Evolutionary conservation across 768 basidiomycete species (phyloP), one percentile per base, ranked within the genome.

Genomic region (Rhodotorula taiwanensis): DNA sequence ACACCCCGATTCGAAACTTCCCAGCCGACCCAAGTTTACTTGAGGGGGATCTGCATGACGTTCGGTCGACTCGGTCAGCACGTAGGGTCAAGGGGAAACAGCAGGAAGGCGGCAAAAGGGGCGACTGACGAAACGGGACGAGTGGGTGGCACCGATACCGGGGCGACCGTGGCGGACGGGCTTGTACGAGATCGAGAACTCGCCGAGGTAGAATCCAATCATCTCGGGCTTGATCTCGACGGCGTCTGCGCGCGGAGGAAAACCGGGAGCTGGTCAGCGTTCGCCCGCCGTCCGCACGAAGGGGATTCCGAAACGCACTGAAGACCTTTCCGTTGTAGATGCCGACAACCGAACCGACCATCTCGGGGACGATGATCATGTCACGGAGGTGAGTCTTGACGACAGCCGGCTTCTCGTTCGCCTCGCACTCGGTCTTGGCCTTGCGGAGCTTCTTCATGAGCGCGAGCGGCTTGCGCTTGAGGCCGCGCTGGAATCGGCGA

Each of bases 191-290:
- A 64, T 59, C 36, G 76, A 77, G 76, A 78, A 78, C 80, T 99
- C 95, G 68, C 83, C 95, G 76, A 98, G 91, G 81, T 99, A 98
- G 84, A 94, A 93, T 63, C 95, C 95, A 68, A 88, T 89, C 95
- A 99, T 99, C 79, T 99, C 95, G 70, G 95, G 93, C 82, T 94
- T 98, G 82, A 98, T 93, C 80, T 98, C 94, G 69, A 97, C 91
- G 47, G 90, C 86, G 70, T 70, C 58, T 67, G 55, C 34, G 75
- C 73, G 75, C 20, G 41, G 18, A 34, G 21, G 23, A 14, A 44
- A 14, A 43, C 36, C n/a, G 51, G 47, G 18, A 30, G 39, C 28
- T 9, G 30, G 56, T 14, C 25, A n/a, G n/a, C n/a, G n/a, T n/a
- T n/a, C n/a, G n/a, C n/a, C n/a, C n/a, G n/a, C n/a, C n/a, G 13